Conservation (phyloP, 2,329 filamentous ascomycete genomes). For the Nectriaceae sp. region DNA sequence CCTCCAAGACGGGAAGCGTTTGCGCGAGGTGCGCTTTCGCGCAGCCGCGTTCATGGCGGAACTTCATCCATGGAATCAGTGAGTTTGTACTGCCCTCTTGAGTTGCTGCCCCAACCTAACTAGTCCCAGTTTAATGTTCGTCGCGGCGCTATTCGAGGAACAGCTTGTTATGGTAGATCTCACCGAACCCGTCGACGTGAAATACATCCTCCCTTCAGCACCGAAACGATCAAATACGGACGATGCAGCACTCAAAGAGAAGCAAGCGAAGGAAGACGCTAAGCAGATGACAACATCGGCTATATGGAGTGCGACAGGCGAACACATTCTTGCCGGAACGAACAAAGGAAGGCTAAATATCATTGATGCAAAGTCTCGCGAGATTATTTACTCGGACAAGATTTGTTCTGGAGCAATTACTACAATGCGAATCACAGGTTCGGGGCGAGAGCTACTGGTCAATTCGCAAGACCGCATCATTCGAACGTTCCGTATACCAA, state of each 20-base stretch:
- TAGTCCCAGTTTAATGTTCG: conserved; percentile 71
- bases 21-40: conserved; percentile 87
- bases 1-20: conserved; percentile 66
- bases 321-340: conserved; percentile 89
- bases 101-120: conserved; percentile 20
- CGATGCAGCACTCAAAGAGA: conserved; percentile 73
- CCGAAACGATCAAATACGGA: conserved; percentile 74
- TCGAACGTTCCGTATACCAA: conserved; percentile 85
- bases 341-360: conserved; percentile 97
- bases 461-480: conserved; percentile 96
- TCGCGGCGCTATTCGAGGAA: conserved; percentile 91
- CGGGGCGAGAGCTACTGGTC: conserved; percentile 84
- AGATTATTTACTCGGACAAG: conserved; percentile 87
- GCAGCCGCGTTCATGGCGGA: conserved; percentile 96
- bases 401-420: conserved; percentile 87
- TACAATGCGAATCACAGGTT: conserved; percentile 76
- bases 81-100: conserved; percentile 20
- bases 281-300: conserved; percentile 95
- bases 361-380: conserved; percentile 77
- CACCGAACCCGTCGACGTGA: conserved; percentile 67
- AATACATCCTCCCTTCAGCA: conserved; percentile 77
- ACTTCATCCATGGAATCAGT: conserved; percentile 89
- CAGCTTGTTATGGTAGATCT: conserved; percentile 87
- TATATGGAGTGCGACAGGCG: conserved; percentile 81
- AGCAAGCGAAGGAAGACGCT: conserved; percentile 86